Evolutionary conservation across 2,329 filamentous ascomycete genomes (phyloP), one percentile per base, ranked within the genome.

Genomic region (Aspergillus sojae): DNA sequence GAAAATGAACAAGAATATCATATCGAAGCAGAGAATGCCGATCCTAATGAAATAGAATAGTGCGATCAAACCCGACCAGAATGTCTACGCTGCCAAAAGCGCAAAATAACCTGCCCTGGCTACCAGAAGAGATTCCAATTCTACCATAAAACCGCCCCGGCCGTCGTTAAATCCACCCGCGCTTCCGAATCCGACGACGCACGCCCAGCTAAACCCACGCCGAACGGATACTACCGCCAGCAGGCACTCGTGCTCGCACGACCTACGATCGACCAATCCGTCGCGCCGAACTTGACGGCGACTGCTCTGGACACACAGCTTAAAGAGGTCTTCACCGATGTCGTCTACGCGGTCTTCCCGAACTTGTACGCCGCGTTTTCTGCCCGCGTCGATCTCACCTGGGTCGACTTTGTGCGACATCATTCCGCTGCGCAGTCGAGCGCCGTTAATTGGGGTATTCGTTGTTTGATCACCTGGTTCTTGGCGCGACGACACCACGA

Each of bases 1-100:
- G 23, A 12, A 45, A 23, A 45, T 23, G 43, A 21, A 45, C 41
- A 46, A 43, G 48, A 34, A n/a, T 12, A 58, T 9, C 39, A 9
- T 54, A 23, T 54, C 12, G 50, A 41, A n/a, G 50, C 50, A 21
- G 50, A 36, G 14, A 45, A 34, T 11, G n/a, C 36, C 21, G 45
- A 21, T 39, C 39, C 53, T 39, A 52, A 57, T 28, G 9, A 43
- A 43, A 11, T 19, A 21, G 21, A 36, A 14, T 39, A 71, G 68
- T 71, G 69, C 53, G 69, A 71, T 53, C 64, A 71, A 60, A 56
- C 61, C 28, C 65, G 62, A 5, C 69, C 69, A 56, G 62, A 64
- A 69, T 72, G 69, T 52, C 58, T 55, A 7, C 63, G 61, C 28
- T 72, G 68, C 46, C 64, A 58, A 28, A 50, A 45, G 12, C 62